Conservation (phyloP, 768 basidiomycete genomes). For the Tubosaeta sp. region DNA sequence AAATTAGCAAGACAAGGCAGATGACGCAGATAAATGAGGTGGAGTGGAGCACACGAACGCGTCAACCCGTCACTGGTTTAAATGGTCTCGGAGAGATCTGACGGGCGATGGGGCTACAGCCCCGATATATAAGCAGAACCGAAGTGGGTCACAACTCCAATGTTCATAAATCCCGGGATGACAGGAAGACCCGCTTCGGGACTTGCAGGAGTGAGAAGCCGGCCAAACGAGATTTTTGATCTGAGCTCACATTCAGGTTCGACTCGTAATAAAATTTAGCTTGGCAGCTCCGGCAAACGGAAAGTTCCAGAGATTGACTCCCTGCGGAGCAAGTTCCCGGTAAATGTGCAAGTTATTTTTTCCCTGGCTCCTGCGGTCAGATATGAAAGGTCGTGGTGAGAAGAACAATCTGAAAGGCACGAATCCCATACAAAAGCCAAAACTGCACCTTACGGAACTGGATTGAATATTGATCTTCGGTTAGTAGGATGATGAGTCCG, state of each 20-base stretch:
- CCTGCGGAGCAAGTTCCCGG: constrained; percentile 22
- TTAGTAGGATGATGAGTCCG: constrained; percentile 28
- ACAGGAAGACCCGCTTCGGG: constrained; percentile 25
- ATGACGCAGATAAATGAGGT: constrained; percentile 15
- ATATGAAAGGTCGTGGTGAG: neutral
- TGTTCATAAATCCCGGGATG: constrained; percentile 28
- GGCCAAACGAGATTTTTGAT: constrained; percentile 26
- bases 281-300: constrained; percentile 25
- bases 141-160: constrained; percentile 26
- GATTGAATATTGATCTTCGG: constrained; percentile 25
- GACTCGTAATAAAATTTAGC: constrained; percentile 26
- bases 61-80: constrained; percentile 19
- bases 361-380: neutral
- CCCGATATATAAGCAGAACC: constrained; percentile 24
- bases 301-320: constrained; percentile 24
- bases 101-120: constrained; percentile 26
- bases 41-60: constrained; percentile 24
- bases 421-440: too few relatives aligned
- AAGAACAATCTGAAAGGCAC: constrained; percentile 19
- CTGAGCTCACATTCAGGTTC: constrained; percentile 23
- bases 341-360: constrained; percentile 8
- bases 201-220: constrained; percentile 20
- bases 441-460: too few relatives aligned
- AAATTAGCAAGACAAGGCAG: constrained; percentile 17
- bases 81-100: constrained; percentile 18